A percentile compares a stretch with the other conserved stretches of the same genome.
These are phyloP conservation scores for Mucor circinelloides DNA, from an alignment of 371 early-diverging fungal genomes.

Conservation along the genomic window DNA sequence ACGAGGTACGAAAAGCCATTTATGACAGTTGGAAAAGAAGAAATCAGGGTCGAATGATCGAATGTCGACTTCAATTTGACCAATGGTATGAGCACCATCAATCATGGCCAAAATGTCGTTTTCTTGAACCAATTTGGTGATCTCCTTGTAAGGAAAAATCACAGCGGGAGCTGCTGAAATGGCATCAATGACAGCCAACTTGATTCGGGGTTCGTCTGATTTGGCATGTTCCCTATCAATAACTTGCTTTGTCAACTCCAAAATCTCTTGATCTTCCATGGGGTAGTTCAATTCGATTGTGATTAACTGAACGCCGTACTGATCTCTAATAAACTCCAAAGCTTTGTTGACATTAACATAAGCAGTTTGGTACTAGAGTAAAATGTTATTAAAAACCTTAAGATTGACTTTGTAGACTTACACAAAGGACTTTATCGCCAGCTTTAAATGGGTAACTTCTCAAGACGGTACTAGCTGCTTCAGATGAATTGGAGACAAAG, in stretches of 20 bases:
- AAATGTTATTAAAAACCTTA: not conserved
- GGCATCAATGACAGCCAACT: conserved; percentile 54
- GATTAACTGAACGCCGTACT: conserved; percentile 35
- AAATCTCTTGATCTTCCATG: conserved; percentile 33
- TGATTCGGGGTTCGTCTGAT: conserved; percentile 22
- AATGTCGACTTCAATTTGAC: conserved; percentile 68
- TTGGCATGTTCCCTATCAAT: conserved; percentile 40
- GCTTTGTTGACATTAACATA: conserved; percentile 42
- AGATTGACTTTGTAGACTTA: conserved; percentile 5
- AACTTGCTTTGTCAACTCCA: conserved; percentile 32
- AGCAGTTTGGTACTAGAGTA: conserved; percentile 32
- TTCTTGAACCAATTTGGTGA: conserved; percentile 49
- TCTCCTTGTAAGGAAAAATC: conserved; percentile 58
- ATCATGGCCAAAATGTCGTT: conserved; percentile 61
- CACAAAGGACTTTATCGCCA: conserved; percentile 47
- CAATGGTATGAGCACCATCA: conserved; percentile 73
- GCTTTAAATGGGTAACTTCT: conserved; percentile 45
- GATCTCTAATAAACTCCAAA: conserved; percentile 37
- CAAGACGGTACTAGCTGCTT: conserved; percentile 39
- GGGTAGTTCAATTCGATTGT: conserved; percentile 34
- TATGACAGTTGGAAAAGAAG: conserved; percentile 72
- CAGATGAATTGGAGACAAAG: conserved; percentile 42
- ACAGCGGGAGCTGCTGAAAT: conserved; percentile 61
- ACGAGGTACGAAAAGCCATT: conserved; percentile 73
- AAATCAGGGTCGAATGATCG: conserved; percentile 61